Conservation (phyloP, 805 yeast species). For the Hyphopichia homilentoma region DNA sequence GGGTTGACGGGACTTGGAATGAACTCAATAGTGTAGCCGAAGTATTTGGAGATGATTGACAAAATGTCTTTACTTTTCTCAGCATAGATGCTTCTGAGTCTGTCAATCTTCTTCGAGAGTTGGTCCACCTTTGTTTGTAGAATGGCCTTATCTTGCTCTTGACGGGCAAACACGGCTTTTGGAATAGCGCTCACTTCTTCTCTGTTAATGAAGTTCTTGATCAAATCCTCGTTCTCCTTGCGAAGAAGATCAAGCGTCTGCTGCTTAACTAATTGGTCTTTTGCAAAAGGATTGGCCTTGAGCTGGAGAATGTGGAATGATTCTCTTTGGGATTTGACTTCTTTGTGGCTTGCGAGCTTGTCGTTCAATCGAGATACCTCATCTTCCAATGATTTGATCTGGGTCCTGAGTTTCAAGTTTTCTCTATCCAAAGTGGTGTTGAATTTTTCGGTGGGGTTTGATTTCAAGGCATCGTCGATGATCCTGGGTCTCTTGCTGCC, state of each 20-base stretch:
- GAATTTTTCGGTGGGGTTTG: conserved; percentile 8
- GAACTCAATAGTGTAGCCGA: conserved; percentile 75
- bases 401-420: conserved; percentile 34
- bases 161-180: conserved; percentile 57
- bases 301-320: conserved; percentile 54
- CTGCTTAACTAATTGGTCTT: conserved; percentile 59
- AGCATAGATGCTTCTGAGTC: conserved; percentile 57
- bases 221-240: conserved; percentile 56
- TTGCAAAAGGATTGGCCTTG: conserved; percentile 59
- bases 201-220: conserved; percentile 22
- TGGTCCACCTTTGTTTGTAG: conserved; percentile 46
- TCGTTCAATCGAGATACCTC: conserved; percentile 32
- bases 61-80: conserved; percentile 70
- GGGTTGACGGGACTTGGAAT: conserved; percentile 42
- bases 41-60: conserved; percentile 58
- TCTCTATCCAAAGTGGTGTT: conserved; percentile 32
- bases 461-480: conserved; percentile 13
- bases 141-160: conserved; percentile 49
- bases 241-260: conserved; percentile 47
- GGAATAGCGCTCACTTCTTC: conserved; percentile 44
- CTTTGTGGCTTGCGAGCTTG: conserved; percentile 25
- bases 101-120: conserved; percentile 46
- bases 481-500: conserved; percentile 24
- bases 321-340: conserved; percentile 15
- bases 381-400: conserved; percentile 32